phyloP scores from a whole-genome alignment of 495 filamentous ascomycete species.

The Cercophora sp. region DNA sequence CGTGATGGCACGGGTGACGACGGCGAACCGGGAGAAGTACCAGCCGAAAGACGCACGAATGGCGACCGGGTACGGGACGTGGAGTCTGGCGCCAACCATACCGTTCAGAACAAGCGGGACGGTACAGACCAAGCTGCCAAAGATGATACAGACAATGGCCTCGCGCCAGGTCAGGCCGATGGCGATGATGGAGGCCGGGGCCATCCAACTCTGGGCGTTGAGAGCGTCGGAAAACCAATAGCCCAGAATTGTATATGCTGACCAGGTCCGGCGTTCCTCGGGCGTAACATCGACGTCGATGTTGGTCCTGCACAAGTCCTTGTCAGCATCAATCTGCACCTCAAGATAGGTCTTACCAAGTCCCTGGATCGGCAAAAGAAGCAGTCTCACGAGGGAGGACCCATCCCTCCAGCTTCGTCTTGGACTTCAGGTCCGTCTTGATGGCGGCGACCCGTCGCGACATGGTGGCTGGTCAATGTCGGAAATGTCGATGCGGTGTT shows the following conservation, averaged over 20 bases:
- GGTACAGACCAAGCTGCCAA: conserved; percentile 33
- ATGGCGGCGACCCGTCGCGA: conserved; percentile 21
- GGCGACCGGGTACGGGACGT: conserved; percentile 41
- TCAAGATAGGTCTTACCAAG: conserved; percentile 14
- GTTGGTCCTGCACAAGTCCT: conserved; percentile 29
- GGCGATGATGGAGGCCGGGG: conserved; percentile 43
- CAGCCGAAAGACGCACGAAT: conserved; percentile 41
- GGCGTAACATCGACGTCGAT: conserved; percentile 45
- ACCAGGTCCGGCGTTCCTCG: conserved; percentile 41
- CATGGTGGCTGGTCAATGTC: conserved; percentile 10
- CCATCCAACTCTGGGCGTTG: conserved; percentile 41
- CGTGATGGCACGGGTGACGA: conserved; percentile 40
- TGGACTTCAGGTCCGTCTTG: conserved; percentile 28
- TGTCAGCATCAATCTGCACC: neutral
- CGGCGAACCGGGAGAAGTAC: conserved; percentile 37
- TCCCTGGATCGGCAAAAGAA: conserved; percentile 35
- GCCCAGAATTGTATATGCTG: conserved; percentile 40
- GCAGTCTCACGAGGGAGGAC: conserved; percentile 33
- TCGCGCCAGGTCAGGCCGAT: conserved; percentile 49
- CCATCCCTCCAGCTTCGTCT: conserved; percentile 36
- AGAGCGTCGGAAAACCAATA: conserved; percentile 48
- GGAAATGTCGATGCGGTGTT: neutral
- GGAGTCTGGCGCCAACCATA: conserved; percentile 41
- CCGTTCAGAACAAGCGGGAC: conserved; percentile 48
- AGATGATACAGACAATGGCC: conserved; percentile 38